phyloP scores from a whole-genome alignment of 768 basidiomycete species.

The Tylopilus felleus region DNA sequence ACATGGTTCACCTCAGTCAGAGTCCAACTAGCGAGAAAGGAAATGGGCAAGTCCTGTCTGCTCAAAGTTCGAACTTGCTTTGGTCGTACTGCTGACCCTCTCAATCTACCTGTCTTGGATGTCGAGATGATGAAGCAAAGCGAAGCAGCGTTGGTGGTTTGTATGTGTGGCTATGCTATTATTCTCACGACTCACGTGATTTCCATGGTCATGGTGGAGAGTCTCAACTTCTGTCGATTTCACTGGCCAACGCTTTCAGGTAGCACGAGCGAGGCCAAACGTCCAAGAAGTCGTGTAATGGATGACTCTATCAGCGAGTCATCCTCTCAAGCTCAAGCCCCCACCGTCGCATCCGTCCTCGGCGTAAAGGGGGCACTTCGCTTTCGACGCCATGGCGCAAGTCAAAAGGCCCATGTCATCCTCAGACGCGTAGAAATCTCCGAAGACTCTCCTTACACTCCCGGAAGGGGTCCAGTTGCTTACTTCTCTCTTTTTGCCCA shows the following conservation, averaged over 20 bases:
- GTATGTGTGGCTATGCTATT: not conserved
- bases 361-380: conserved; percentile 61
- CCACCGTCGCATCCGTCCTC: conserved; percentile 51
- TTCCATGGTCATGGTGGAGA: not conserved
- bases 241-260: conserved; percentile 2
- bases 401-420: conserved; percentile 66
- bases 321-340: conserved; percentile 24
- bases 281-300: conserved; percentile 22
- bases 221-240: not conserved
- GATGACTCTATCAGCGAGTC: conserved; percentile 40
- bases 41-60: no score
- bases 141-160: not conserved
- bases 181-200: conserved; percentile 27
- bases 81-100: no score
- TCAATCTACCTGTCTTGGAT: no score
- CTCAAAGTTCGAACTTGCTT: no score
- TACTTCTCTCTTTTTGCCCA: conserved; percentile 65
- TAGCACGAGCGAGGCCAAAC: conserved; percentile 12
- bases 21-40: not conserved
- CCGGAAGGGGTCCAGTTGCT: conserved; percentile 37
- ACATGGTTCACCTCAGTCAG: no score
- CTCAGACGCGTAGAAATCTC: conserved; percentile 56
- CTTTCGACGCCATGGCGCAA: conserved; percentile 62
- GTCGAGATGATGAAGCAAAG: not conserved
- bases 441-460: conserved; percentile 44